Base-by-base conservation (phyloP, 441 rosid genomes). In the Cnidoscolus chayamansa region DNA sequence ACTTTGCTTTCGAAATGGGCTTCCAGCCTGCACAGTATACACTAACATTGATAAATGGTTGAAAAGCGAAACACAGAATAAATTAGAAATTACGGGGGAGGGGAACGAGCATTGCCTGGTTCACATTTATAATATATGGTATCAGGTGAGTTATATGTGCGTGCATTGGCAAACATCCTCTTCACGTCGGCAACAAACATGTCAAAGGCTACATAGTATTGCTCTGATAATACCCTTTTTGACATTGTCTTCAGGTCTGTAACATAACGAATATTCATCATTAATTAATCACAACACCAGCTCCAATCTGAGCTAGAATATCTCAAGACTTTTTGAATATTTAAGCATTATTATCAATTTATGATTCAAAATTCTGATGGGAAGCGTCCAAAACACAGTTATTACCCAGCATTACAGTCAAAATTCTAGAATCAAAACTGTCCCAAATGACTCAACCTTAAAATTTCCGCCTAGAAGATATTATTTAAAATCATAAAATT, bases 181-280 rank as follows among this genome's bases (percentile, higher is more conserved):
- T 88, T 95, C 63, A 79, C 98, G 77, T 95, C 99, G 17, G 96
- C 95, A 40, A 90, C 79, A 81, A 95, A 95, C 99, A 93, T 95
- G 79, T 95, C 99, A n/a, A 95, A 80, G 0, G 99, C 93, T 56
- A 90, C 90, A 54, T 95, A 93, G 75, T 90, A 95, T 82, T 88
- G 97, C 79, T 93, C 99, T 0, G 98, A 89, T 74, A 93, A 98
- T 60, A 93, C 95, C 78, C 98, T 86, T 83, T 90, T 95, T 0
- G 88, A 79, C 88, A 93, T 88, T 20, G 97, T 93, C 90, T 86
- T 93, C 81, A 93, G 78, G 87, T 95, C 99, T 95, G 87, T 72
- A 80, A 74, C 31, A 69, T 54, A 55, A 63, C 31, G 19, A 53
- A 61, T 64, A 63, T 45, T 60, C 45, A 47, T 63, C 4, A 25